These are phyloP conservation scores for Blastomyces percursus DNA, from an alignment of 2,329 filamentous ascomycete species.

Conservation along the genomic window DNA sequence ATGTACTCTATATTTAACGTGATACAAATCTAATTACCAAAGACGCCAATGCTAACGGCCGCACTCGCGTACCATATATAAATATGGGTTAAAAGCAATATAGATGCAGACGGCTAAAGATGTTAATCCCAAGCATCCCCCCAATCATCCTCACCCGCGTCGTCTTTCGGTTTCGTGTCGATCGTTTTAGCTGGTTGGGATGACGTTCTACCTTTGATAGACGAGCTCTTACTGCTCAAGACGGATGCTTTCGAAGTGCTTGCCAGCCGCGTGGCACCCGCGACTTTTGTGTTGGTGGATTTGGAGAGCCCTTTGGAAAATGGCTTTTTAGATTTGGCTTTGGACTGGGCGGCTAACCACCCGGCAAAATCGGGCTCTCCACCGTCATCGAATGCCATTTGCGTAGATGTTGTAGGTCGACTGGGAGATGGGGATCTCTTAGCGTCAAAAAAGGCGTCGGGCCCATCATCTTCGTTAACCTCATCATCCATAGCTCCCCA, in stretches of 20 bases:
- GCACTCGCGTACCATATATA: neutral
- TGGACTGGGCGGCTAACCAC: slow-evolving; percentile 79
- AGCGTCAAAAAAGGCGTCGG: slow-evolving; percentile 38
- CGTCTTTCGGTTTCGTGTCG: slow-evolving; percentile 49
- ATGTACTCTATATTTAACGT: neutral
- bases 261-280: slow-evolving; percentile 27
- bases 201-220: slow-evolving; percentile 38
- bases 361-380: slow-evolving; percentile 92
- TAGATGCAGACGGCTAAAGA: neutral
- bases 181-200: slow-evolving; percentile 52
- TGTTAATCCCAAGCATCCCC: slow-evolving; percentile 40
- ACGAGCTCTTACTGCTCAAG: slow-evolving; percentile 27
- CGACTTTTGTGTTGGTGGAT: slow-evolving; percentile 27
- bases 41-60: neutral
- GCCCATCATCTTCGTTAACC: slow-evolving; percentile 38
- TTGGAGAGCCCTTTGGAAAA: slow-evolving; percentile 78
- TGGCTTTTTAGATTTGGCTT: slow-evolving; percentile 59
- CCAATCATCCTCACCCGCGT: slow-evolving; percentile 35
- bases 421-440: slow-evolving; percentile 20
- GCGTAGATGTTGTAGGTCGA: slow-evolving; percentile 18
- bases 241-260: slow-evolving; percentile 20
- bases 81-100: neutral
- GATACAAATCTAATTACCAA: neutral
- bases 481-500: slow-evolving; percentile 61
- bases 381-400: slow-evolving; percentile 61